Evolutionary conservation across 306 rosid species (phyloP), one percentile per base, ranked within the genome.

Genomic region (Prunus mongolica): DNA sequence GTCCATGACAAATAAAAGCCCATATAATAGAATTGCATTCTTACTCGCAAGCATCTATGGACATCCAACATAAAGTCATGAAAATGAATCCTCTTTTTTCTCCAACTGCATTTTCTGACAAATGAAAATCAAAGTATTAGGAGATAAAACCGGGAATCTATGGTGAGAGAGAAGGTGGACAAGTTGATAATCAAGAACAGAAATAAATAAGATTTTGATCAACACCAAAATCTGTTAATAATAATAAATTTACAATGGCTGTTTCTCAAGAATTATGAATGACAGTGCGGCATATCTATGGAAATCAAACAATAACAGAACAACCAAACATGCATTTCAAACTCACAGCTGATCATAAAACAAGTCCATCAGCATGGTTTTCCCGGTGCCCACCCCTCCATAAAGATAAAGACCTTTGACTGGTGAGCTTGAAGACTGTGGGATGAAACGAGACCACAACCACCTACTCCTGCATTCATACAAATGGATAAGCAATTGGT

Each of bases 351-450:
- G 99, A 78, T 95, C 30, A 41, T 76, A 95, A 85, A 95, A 95
- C 82, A 95, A 86, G 84, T 95, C 99, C 99, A 95, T 95, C 86
- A 95, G 82, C 99, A 95, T 95, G 78, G 99, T 95, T 88, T 95
- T 95, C 69, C 99, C 99, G 0, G 99, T 95, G 69, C 99, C 99
- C 55, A 95, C 99, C 70, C 99, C 99, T 79, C 99, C 99, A 76
- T 86, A 95, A 24, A 95, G 93, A 87, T 95, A 95, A 74, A 95
- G 82, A 79, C 99, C 99, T 79, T 84, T 91, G 56, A 95, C 97
- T 22, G 97, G 93, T 41, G 99, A 77, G 50, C 85, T 73, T 18
- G 93, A 90, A 76, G 96, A 86, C 49, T 90, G 97, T 52, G 91
- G 92, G 62, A 95, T 82, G 76, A 92, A 85, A 69, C 97, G 97